phyloP scores from a whole-genome alignment of 768 basidiomycete genomes.

The Boletellus ananas region DNA sequence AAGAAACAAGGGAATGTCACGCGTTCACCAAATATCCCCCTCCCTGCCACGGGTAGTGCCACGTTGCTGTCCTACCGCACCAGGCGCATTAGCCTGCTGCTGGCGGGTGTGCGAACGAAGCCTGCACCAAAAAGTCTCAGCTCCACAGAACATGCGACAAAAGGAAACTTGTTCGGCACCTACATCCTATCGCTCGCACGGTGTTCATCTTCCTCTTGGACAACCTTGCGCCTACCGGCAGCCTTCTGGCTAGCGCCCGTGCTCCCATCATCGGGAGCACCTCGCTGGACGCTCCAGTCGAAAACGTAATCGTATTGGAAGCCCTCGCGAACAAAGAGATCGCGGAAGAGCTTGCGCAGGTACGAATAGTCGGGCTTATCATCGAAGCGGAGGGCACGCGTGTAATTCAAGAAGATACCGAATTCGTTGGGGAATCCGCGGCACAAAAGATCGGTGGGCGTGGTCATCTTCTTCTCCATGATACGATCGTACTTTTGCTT shows the following conservation, averaged over 20 bases:
- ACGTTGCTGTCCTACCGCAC: constrained; percentile 46
- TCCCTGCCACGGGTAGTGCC: constrained; percentile 39
- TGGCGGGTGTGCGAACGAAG: constrained; percentile 85
- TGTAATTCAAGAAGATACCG: constrained; percentile 98
- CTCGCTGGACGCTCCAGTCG: constrained; percentile 92
- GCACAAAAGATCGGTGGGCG: constrained; percentile 93
- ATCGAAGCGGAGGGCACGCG: constrained; percentile 97
- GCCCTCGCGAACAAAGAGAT: constrained; percentile 94
- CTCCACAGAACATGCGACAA: constrained; percentile 7
- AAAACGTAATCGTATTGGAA: constrained; percentile 99
- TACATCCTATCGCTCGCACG: constrained; percentile 81
- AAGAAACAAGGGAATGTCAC: constrained; percentile 27
- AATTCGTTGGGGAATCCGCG: constrained; percentile 99
- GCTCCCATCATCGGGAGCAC: constrained; percentile 61
- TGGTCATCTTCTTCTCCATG: constrained; percentile 99
- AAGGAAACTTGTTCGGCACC: constrained; percentile 33
- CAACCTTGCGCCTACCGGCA: constrained; percentile 70
- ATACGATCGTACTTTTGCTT: constrained; percentile 99
- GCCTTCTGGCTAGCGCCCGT: constrained; percentile 60
- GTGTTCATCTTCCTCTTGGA: constrained; percentile 83
- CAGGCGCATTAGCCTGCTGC: constrained; percentile 57
- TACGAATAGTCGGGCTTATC: constrained; percentile 99
- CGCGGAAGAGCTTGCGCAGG: constrained; percentile 98
- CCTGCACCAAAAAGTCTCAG: constrained; percentile 40
- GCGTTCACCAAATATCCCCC: constrained; percentile 44